A percentile compares a stretch with the other conserved stretches of the same genome.
phyloP scores from a whole-genome alignment of 2,329 filamentous ascomycete species.

The Neonectria magnoliae region DNA sequence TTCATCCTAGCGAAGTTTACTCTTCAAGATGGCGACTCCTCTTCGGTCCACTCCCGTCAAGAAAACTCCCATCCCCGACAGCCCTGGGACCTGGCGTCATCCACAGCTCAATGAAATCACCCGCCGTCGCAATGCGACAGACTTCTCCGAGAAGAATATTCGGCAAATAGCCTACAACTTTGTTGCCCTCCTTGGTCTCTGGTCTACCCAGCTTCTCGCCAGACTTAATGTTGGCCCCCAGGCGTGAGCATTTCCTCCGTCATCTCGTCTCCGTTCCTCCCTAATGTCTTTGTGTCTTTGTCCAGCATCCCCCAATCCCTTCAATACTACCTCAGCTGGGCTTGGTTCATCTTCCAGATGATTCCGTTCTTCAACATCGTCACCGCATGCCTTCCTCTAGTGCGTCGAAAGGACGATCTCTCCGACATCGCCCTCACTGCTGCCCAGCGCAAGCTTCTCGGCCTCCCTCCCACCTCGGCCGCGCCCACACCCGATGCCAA shows the following conservation, averaged over 20 bases:
- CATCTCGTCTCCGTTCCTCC: conserved; percentile 1
- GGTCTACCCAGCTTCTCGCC: conserved; percentile 48
- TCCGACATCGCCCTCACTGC: conserved; percentile 87
- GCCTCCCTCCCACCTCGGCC: conserved; percentile 73
- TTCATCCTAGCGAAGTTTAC: not conserved
- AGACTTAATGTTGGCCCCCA: conserved; percentile 50
- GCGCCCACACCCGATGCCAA: conserved; percentile 72
- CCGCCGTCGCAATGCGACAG: conserved; percentile 78
- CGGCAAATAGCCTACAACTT: conserved; percentile 75
- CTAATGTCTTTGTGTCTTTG: conserved; percentile 27
- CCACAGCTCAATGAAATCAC: conserved; percentile 89
- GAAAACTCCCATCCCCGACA: conserved; percentile 56
- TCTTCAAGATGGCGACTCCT: conserved; percentile 45
- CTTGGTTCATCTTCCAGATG: conserved; percentile 60
- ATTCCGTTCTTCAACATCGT: conserved; percentile 76
- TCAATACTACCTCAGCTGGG: conserved; percentile 53
- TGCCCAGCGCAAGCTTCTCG: conserved; percentile 81
- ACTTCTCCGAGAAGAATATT: conserved; percentile 82
- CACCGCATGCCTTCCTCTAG: conserved; percentile 76
- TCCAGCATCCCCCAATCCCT: conserved; percentile 47
- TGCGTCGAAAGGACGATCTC: conserved; percentile 78
- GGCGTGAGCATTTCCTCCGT: conserved; percentile 48
- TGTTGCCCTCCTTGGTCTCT: conserved; percentile 54
- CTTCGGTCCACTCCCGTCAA: conserved; percentile 54
- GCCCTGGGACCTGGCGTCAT: conserved; percentile 88